These are phyloP conservation scores for Pyrenochaeta sp. DNA, from an alignment of 2,329 filamentous ascomycete species.

Conservation along the genomic window DNA sequence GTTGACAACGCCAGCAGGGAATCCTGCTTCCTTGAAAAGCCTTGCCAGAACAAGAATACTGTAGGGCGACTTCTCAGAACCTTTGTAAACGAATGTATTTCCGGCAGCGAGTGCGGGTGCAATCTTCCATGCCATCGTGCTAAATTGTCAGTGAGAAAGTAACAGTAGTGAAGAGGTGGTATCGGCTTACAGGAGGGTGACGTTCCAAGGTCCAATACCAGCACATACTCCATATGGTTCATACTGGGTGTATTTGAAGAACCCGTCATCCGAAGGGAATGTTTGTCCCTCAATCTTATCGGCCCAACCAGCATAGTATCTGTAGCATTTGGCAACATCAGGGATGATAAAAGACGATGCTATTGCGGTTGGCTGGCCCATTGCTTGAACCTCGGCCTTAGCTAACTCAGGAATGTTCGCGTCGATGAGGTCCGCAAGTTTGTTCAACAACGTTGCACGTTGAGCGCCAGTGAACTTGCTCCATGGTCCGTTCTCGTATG, in stretches of 20 bases:
- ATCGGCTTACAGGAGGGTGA: conserved; percentile 19
- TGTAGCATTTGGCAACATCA: conserved; percentile 6
- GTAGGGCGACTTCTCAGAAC: conserved; percentile 37
- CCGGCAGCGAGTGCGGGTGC: conserved; percentile 44
- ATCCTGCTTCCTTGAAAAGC: conserved; percentile 42
- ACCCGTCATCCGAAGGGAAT: conserved; percentile 16
- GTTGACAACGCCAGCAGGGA: conserved; percentile 53
- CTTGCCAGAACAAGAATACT: conserved; percentile 26
- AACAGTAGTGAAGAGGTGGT: background rate
- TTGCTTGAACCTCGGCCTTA: conserved; percentile 20
- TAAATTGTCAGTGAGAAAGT: conserved; percentile 3
- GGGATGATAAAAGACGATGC: conserved; percentile 11
- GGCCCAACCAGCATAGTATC: conserved; percentile 30
- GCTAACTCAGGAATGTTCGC: conserved; percentile 20
- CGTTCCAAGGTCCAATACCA: conserved; percentile 43
- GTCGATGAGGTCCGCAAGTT: conserved; percentile 33
- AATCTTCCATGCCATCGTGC: conserved; percentile 34
- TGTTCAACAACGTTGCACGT: conserved; percentile 28
- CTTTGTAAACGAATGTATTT: conserved; percentile 41
- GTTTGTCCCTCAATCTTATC: conserved; percentile 32
- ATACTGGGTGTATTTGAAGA: conserved; percentile 23
- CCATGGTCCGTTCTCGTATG: conserved; percentile 23
- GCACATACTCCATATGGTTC: conserved; percentile 40
- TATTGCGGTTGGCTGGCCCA: conserved; percentile 15
- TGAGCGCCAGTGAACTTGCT: conserved; percentile 13